phyloP scores from a whole-genome alignment of 2,329 filamentous ascomycete genomes.

The Cordyceps cateniannulata region DNA sequence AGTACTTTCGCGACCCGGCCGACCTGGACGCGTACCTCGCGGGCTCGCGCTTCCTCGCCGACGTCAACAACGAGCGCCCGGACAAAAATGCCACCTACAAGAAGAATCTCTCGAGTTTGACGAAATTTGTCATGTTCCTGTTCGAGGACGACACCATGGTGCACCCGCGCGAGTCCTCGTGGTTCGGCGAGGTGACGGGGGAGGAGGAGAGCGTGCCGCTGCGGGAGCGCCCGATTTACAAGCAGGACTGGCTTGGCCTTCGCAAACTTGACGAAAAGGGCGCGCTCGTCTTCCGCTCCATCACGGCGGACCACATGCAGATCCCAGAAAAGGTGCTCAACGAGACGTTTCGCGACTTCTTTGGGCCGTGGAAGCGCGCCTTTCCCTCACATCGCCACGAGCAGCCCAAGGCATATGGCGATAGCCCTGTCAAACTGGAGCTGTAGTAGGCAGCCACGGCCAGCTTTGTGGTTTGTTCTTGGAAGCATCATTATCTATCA shows the following conservation, averaged over 20 bases:
- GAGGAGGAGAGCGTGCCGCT: slow-evolving; percentile 61
- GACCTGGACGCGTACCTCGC: slow-evolving; percentile 66
- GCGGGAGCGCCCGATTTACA: slow-evolving; percentile 66
- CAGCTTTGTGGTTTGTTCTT: background rate
- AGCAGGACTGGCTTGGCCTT: slow-evolving; percentile 90
- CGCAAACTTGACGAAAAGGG: slow-evolving; percentile 71
- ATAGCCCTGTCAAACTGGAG: background rate
- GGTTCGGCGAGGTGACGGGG: slow-evolving; percentile 82
- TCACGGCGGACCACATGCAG: slow-evolving; percentile 78
- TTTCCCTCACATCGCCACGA: slow-evolving; percentile 22
- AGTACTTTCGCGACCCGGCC: slow-evolving; percentile 76
- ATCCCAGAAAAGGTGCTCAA: slow-evolving; percentile 60
- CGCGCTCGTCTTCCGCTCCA: slow-evolving; percentile 66
- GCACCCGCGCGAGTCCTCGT: slow-evolving; percentile 82
- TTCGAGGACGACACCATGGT: slow-evolving; percentile 83
- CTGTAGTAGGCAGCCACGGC: background rate
- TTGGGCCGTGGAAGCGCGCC: slow-evolving; percentile 45
- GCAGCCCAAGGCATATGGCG: slow-evolving; percentile 12
- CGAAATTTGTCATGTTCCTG: slow-evolving; percentile 81
- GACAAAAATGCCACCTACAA: slow-evolving; percentile 70
- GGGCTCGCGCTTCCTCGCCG: slow-evolving; percentile 80
- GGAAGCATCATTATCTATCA: background rate
- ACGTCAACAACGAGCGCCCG: slow-evolving; percentile 87
- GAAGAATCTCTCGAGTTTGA: slow-evolving; percentile 59
- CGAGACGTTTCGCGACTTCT: slow-evolving; percentile 60